phyloP scores from a whole-genome alignment of 352 stramenopile species.

The Blastocystis sp. region DNA sequence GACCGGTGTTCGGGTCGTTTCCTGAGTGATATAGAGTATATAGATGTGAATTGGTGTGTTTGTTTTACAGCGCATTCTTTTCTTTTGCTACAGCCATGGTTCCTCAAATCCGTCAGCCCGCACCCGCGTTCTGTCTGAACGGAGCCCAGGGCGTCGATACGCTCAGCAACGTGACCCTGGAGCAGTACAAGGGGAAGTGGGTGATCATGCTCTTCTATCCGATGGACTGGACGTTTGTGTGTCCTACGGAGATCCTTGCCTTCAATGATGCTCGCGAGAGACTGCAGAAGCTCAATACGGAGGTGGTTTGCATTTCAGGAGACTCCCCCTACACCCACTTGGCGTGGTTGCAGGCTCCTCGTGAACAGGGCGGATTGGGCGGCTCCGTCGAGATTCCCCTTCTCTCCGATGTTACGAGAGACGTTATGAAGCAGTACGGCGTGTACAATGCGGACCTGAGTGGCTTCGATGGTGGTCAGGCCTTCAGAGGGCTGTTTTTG shows the following conservation, averaged over 20 bases:
- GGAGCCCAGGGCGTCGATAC: conserved; percentile 15
- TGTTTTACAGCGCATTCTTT: neutral
- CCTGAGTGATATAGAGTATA: conserved; percentile 49
- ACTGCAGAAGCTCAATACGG: conserved; percentile 78
- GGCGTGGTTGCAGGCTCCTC: conserved; percentile 81
- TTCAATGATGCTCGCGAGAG: conserved; percentile 80
- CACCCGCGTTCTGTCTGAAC: neutral
- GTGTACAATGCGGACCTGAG: conserved; percentile 78
- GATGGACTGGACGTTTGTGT: conserved; percentile 85
- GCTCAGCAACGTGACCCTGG: conserved; percentile 75
- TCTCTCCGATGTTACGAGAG: conserved; percentile 82
- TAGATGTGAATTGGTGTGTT: conserved; percentile 10
- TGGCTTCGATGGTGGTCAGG: neutral
- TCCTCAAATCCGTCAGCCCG: neutral
- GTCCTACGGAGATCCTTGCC: conserved; percentile 83
- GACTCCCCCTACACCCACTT: conserved; percentile 84
- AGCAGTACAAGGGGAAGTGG: conserved; percentile 82
- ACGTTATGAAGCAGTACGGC: conserved; percentile 79
- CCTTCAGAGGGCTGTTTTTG: conserved; percentile 79
- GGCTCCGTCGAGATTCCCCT: conserved; percentile 83
- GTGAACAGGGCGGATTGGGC: conserved; percentile 82
- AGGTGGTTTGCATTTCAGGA: conserved; percentile 78
- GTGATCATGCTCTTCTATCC: conserved; percentile 87
- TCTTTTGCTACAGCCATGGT: neutral
- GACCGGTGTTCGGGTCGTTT: conserved; percentile 12